phyloP scores from a whole-genome alignment of 2,329 filamentous ascomycete genomes.

The Phoma sp. region DNA sequence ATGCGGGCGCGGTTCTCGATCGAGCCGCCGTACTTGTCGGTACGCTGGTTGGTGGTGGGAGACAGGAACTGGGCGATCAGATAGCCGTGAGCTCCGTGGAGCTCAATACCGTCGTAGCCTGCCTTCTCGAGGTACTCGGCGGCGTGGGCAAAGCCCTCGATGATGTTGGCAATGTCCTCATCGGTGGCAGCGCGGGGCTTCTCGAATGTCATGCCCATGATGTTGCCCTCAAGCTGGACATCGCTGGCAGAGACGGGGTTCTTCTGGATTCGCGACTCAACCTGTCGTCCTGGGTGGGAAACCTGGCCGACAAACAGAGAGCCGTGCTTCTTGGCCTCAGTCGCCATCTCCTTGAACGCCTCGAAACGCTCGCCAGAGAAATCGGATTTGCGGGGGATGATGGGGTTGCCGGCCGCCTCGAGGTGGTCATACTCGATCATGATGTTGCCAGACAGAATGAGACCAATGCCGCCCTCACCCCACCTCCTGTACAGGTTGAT shows the following conservation, averaged over 20 bases:
- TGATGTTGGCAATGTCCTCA: slow-evolving; percentile 61
- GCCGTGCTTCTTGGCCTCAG: slow-evolving; percentile 62
- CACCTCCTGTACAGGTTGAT: slow-evolving; percentile 62
- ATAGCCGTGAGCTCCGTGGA: slow-evolving; percentile 55
- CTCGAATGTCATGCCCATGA: slow-evolving; percentile 57
- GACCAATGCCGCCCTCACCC: slow-evolving; percentile 54
- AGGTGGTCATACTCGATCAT: slow-evolving; percentile 69
- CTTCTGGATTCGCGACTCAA: slow-evolving; percentile 51
- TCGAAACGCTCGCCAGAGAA: slow-evolving; percentile 65
- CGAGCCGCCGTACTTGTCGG: slow-evolving; percentile 53
- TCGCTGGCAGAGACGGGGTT: slow-evolving; percentile 60
- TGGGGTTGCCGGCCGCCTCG: slow-evolving; percentile 62
- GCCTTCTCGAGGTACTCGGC: slow-evolving; percentile 68
- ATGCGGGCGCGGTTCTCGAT: slow-evolving; percentile 52
- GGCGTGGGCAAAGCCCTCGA: slow-evolving; percentile 66
- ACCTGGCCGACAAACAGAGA: slow-evolving; percentile 66
- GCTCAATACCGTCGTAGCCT: slow-evolving; percentile 61
- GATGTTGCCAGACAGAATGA: slow-evolving; percentile 68
- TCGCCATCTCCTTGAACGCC: slow-evolving; percentile 63
- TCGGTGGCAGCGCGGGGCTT: slow-evolving; percentile 61
- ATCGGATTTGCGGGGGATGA: slow-evolving; percentile 61
- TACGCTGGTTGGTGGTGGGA: slow-evolving; percentile 50
- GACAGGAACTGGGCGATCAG: slow-evolving; percentile 55
- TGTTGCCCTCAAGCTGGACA: slow-evolving; percentile 39
- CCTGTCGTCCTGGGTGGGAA: slow-evolving; percentile 67